A percentile compares a stretch with the other conserved stretches of the same genome.
These are phyloP conservation scores for Epichloe sylvatica DNA, from an alignment of 2,329 filamentous ascomycete genomes.

Conservation along the genomic window DNA sequence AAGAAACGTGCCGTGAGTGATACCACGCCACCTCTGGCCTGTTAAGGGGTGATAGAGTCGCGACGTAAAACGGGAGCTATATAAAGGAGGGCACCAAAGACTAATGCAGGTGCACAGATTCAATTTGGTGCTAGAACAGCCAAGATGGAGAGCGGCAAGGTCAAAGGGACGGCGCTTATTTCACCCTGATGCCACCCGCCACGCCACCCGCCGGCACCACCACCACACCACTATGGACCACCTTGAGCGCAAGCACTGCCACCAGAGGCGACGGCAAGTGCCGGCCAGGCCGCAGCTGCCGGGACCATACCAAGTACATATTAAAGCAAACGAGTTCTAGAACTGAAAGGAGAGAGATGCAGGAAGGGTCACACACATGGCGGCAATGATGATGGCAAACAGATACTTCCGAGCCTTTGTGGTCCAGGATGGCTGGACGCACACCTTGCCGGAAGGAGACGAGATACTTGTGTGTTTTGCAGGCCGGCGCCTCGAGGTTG, in stretches of 20 bases:
- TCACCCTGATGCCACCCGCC: slow-evolving; percentile 19
- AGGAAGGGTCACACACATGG: neutral
- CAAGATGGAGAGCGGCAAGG: slow-evolving; percentile 61
- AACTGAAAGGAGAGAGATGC: neutral
- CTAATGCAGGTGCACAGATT: slow-evolving; percentile 35
- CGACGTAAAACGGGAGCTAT: neutral
- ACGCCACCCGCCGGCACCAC: neutral
- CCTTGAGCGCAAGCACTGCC: neutral
- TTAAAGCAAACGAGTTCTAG: neutral
- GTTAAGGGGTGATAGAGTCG: neutral
- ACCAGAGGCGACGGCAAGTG: neutral
- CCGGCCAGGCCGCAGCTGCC: neutral
- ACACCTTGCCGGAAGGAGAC: neutral
- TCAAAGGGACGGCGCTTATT: slow-evolving; percentile 54
- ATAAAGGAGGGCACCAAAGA: neutral
- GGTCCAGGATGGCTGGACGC: neutral
- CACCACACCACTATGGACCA: neutral
- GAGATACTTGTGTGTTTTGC: slow-evolving; percentile 32
- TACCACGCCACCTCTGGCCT: neutral
- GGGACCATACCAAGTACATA: too few species aligned
- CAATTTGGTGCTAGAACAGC: slow-evolving; percentile 74
- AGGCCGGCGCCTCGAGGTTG: slow-evolving; percentile 8
- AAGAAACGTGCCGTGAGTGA: slow-evolving; percentile 47
- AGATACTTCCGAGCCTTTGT: slow-evolving; percentile 60
- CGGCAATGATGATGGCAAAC: slow-evolving; percentile 51